Percentiles rank a stretch among this genome's conserved stretches.
Evolutionary conservation across 2,329 filamentous ascomycete species (phyloP).

Genomic region (Ophiostoma sp.): DNA sequence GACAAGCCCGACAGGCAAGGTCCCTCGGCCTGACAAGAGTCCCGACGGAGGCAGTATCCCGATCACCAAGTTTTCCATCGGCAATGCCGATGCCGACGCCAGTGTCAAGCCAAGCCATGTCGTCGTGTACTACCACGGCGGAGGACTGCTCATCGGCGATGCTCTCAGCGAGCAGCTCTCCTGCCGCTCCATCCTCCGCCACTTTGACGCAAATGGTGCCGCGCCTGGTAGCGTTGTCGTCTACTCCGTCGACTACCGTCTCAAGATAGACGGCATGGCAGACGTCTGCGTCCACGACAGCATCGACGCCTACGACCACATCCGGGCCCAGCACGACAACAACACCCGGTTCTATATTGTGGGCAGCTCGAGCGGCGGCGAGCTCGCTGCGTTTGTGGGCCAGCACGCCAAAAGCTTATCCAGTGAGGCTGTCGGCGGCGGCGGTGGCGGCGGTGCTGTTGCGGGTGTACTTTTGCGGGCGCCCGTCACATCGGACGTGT

Average conservation of each 20-base stretch:
- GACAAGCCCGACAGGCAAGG: not conserved
- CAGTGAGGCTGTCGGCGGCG: no score
- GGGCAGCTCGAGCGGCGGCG: conserved; percentile 46
- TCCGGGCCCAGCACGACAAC: conserved; percentile 27
- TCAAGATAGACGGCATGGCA: conserved; percentile 39
- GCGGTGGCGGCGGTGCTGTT: conserved; percentile 28
- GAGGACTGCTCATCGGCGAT: conserved; percentile 44
- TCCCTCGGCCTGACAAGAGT: not conserved
- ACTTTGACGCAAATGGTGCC: conserved; percentile 25
- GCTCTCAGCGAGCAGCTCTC: conserved; percentile 47
- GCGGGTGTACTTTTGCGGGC: conserved; percentile 44
- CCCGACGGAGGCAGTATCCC: not conserved
- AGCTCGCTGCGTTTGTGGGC: conserved; percentile 43
- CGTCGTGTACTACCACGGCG: conserved; percentile 47
- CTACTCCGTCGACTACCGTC: conserved; percentile 45
- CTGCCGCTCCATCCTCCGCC: conserved; percentile 40
- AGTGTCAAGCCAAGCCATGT: conserved; percentile 28
- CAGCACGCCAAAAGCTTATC: conserved; percentile 28
- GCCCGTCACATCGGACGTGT: conserved; percentile 45
- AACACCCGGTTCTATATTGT: conserved; percentile 34
- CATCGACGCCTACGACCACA: conserved; percentile 35
- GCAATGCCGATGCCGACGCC: not conserved
- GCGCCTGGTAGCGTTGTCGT: conserved; percentile 30
- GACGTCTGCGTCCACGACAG: conserved; percentile 41
- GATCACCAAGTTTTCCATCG: not conserved